Conservation (phyloP, 2,329 filamentous ascomycete species). For the Diaporthe citriasiana region DNA sequence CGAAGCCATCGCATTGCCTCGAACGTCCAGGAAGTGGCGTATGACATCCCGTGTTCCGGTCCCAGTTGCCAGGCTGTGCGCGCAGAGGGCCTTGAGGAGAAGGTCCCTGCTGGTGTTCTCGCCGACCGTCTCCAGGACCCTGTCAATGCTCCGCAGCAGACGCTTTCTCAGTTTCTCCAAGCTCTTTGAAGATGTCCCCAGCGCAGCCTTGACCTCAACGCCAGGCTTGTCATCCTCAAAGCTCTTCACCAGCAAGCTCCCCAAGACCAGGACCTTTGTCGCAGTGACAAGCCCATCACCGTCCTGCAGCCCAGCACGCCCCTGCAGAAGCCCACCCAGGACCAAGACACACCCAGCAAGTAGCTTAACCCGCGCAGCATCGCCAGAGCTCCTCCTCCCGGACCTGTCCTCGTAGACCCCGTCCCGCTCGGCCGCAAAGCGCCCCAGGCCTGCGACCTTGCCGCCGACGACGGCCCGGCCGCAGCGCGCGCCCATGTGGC, state of each 20-base stretch:
- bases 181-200: slow-evolving; percentile 75
- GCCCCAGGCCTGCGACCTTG: slow-evolving; percentile 71
- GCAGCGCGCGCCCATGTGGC: slow-evolving; percentile 81
- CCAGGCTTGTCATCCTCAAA: slow-evolving; percentile 67
- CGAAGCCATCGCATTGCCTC: slow-evolving; percentile 76
- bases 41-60: slow-evolving; percentile 85
- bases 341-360: slow-evolving; percentile 66
- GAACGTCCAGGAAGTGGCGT: slow-evolving; percentile 81
- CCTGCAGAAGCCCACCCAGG: slow-evolving; percentile 64
- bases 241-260: slow-evolving; percentile 81
- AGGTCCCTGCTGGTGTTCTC: slow-evolving; percentile 61
- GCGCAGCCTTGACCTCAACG: slow-evolving; percentile 51
- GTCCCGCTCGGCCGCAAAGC: slow-evolving; percentile 55
- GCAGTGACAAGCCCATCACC: slow-evolving; percentile 69
- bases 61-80: slow-evolving; percentile 85
- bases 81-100: slow-evolving; percentile 81
- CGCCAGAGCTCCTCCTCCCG: slow-evolving; percentile 47
- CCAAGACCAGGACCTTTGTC: slow-evolving; percentile 82
- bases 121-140: slow-evolving; percentile 75
- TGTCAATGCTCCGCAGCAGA: slow-evolving; percentile 77
- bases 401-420: slow-evolving; percentile 47
- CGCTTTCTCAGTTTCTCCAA: slow-evolving; percentile 73
- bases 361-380: slow-evolving; percentile 62
- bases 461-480: slow-evolving; percentile 78
- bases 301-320: slow-evolving; percentile 51